phyloP scores from a whole-genome alignment of 1,284 basidiomycete genomes.

The Entoloma clypeatum region DNA sequence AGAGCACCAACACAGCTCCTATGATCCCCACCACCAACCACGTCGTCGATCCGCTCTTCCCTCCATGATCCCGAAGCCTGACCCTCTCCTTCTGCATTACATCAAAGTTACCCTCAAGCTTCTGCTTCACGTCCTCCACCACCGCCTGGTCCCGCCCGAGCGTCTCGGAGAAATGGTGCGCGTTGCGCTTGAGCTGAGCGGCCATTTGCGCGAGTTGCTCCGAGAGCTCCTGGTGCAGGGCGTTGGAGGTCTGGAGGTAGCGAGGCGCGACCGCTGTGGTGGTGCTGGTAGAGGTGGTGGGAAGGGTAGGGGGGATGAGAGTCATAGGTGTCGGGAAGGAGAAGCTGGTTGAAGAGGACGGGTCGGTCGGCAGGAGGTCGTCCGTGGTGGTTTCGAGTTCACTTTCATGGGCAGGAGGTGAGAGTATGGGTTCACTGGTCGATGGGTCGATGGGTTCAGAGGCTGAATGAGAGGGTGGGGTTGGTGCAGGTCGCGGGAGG shows the following conservation, averaged over 20 bases:
- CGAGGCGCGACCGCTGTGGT: conserved; percentile 36
- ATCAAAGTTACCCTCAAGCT: conserved; percentile 69
- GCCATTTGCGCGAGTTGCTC: conserved; percentile 76
- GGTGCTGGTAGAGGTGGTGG: conserved; percentile 22
- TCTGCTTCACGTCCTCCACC: conserved; percentile 56
- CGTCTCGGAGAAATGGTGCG: conserved; percentile 62
- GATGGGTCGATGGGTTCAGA: conserved; percentile 3
- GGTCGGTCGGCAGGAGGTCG: conserved; percentile 19
- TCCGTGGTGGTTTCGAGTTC: conserved; percentile 16
- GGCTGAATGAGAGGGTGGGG: conserved; percentile 14
- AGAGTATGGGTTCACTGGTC: conserved; percentile 1
- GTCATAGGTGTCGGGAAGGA: conserved; percentile 19
- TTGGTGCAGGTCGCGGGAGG: conserved; percentile 14
- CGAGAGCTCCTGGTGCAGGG: conserved; percentile 68
- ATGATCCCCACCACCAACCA: conserved; percentile 65
- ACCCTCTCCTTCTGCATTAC: conserved; percentile 63
- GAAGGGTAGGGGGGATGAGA: conserved; percentile 21
- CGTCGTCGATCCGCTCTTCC: conserved; percentile 68
- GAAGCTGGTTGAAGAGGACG: conserved; percentile 15
- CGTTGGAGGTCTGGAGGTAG: conserved; percentile 53
- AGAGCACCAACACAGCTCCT: conserved; percentile 55
- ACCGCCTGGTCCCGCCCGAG: conserved; percentile 64
- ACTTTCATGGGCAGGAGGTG: conserved; percentile 9
- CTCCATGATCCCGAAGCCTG: conserved; percentile 58
- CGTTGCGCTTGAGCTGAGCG: conserved; percentile 70